Evolutionary conservation across 306 rosid genomes (phyloP), one percentile per base, ranked within the genome.

Genomic region (Vigna trinervia): DNA sequence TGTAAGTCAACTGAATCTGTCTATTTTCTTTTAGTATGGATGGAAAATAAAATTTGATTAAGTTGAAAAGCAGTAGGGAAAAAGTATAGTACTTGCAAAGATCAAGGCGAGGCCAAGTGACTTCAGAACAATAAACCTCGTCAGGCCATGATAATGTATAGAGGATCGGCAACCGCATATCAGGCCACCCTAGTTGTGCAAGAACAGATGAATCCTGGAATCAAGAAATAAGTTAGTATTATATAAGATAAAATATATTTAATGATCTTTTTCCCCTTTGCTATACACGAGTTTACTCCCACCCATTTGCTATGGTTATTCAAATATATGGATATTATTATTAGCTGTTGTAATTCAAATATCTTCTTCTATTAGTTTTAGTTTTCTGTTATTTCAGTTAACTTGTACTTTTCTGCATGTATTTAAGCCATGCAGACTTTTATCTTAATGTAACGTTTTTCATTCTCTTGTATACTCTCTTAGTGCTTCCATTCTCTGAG

Each of bases 161-260:
- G n/a, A 92, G 96, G 82, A 95, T 95, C 34, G 99, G 99, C 88
- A 95, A 80, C 28, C 99, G 99, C 99, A 95, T 95, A 75, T 92
- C 98, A 48, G 99, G 99, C 99, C 92, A 90, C 17, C 99, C 99
- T 90, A 95, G 80, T 76, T 95, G 99, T 41, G 98, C 99, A 84
- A 95, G 74, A 82, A 95, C 88, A 75, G 99, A 92, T 75, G 99
- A 95, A 81, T 95, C 99, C 99, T 95, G 93, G 1, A 83, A 77
- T 54, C 23, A 70, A 78, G 68, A 64, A 54, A 11, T 28, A 65
- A 52, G 43, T 12, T 34, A 58, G 66, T 41, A 60, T 51, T 52
- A 60, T 65, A 30, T 38, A 57, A 79, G 53, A 71, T 36, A n/a
- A 39, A 63, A 61, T 51, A 20, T 30, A 50, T 23, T 4, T 3